phyloP scores from a whole-genome alignment of 1,284 basidiomycete genomes.

The Cutaneotrichosporon curvatum region DNA sequence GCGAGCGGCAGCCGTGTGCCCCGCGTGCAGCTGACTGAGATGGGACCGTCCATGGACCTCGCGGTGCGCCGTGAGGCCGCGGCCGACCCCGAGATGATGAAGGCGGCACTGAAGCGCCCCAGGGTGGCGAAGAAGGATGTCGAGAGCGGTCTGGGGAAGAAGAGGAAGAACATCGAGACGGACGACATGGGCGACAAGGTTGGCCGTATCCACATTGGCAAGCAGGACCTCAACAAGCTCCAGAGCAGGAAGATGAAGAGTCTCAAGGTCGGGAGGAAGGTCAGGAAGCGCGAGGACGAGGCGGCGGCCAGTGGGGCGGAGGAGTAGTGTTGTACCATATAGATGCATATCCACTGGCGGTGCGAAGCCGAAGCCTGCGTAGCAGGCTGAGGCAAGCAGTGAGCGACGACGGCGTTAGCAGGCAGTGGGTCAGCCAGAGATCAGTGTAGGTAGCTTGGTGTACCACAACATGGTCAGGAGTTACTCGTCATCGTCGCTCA shows the following conservation, averaged over 20 bases:
- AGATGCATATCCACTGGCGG: neutral
- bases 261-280: conserved; percentile 33
- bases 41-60: conserved; percentile 89
- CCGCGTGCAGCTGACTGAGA: conserved; percentile 71
- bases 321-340: conserved; percentile 15
- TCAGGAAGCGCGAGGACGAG: conserved; percentile 13
- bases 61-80: conserved; percentile 65
- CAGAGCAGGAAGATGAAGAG: conserved; percentile 55
- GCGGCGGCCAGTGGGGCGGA: conserved; percentile 18
- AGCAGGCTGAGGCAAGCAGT: no score
- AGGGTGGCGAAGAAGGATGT: conserved; percentile 80
- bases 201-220: conserved; percentile 79
- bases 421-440: no score
- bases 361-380: neutral
- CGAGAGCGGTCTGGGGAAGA: conserved; percentile 82
- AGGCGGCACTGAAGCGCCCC: conserved; percentile 71
- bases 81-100: conserved; percentile 71
- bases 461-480: no score
- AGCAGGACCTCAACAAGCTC: conserved; percentile 78
- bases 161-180: conserved; percentile 89
- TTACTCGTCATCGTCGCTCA: no score
- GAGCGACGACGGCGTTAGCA: no score
- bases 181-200: conserved; percentile 97
- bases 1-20: conserved; percentile 68
- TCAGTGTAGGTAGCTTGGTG: no score